Evolutionary conservation across 2,329 filamentous ascomycete genomes (phyloP).

Genomic region (Phyllosticta ampelicida): DNA sequence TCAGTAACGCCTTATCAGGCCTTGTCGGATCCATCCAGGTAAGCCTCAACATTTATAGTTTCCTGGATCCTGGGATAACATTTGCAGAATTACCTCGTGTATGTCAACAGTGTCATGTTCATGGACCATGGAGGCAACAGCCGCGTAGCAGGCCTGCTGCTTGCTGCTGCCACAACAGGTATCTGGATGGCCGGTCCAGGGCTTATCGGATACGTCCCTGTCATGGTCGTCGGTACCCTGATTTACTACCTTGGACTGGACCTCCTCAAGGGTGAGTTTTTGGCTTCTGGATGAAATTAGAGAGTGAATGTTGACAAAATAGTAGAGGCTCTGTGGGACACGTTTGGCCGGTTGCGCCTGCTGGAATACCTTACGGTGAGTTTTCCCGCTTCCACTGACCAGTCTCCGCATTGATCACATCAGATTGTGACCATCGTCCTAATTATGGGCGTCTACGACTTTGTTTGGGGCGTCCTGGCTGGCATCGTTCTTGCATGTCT

Average conservation of each 20-base stretch:
- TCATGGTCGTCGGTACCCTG: constrained; percentile 91
- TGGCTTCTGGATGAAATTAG: too few species aligned
- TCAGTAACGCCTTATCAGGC: constrained; percentile 86
- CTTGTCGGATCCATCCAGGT: constrained; percentile 72
- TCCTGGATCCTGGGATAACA: constrained; percentile 16
- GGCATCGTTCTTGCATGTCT: constrained; percentile 88
- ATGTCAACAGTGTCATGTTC: constrained; percentile 95
- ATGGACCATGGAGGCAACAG: constrained; percentile 85
- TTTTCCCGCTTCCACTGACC: constrained; percentile 5
- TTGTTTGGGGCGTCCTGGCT: constrained; percentile 85
- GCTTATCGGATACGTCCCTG: constrained; percentile 86
- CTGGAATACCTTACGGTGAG: constrained; percentile 79
- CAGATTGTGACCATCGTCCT: constrained; percentile 76
- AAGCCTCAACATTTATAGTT: constrained; percentile 8
- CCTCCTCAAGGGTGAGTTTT: constrained; percentile 46
- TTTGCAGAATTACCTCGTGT: constrained; percentile 82
- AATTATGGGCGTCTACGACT: constrained; percentile 95
- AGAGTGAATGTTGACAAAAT: too few species aligned
- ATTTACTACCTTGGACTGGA: constrained; percentile 96
- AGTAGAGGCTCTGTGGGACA: constrained; percentile 71
- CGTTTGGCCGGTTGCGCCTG: constrained; percentile 74
- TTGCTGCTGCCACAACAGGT: constrained; percentile 68
- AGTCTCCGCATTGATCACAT: neutral
- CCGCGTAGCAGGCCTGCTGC: constrained; percentile 72
- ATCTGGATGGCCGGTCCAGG: constrained; percentile 78